phyloP scores from a whole-genome alignment of 2,329 filamentous ascomycete species.

The Eutypa lata region DNA sequence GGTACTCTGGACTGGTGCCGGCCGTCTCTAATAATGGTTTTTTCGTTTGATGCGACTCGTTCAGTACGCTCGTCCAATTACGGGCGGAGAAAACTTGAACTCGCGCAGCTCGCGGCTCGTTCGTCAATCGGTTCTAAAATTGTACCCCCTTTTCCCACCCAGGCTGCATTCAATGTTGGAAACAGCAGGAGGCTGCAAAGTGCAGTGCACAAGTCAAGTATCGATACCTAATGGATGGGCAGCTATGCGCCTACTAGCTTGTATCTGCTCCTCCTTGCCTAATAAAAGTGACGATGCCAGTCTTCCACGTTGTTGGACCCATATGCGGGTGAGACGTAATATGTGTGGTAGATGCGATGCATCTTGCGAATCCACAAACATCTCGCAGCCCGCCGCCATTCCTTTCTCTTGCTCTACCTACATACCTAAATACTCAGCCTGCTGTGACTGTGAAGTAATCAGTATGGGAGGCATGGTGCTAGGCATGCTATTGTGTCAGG shows the following conservation, averaged over 20 bases:
- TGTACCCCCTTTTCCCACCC: no score
- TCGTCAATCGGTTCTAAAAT: no score
- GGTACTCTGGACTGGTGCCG: no score
- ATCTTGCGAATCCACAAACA: slow-evolving; percentile 5
- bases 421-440: not conserved
- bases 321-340: slow-evolving; percentile 10
- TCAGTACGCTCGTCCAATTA: no score
- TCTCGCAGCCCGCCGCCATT: slow-evolving; percentile 5
- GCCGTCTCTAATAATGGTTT: no score
- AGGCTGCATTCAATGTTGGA: no score
- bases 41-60: no score
- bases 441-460: no score
- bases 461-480: no score
- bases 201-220: slow-evolving; percentile 5
- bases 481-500: not conserved
- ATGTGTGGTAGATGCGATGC: slow-evolving; percentile 19
- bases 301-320: slow-evolving; percentile 26
- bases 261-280: slow-evolving; percentile 18
- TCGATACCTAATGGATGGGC: slow-evolving; percentile 34
- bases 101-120: no score
- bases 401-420: not conserved
- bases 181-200: no score
- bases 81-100: no score
- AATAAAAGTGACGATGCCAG: slow-evolving; percentile 11
- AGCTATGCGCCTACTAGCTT: slow-evolving; percentile 32